Percentiles rank a stretch among this genome's conserved stretches.
Evolutionary conservation across 2,329 filamentous ascomycete species (phyloP).

Genomic region (Aspergillus quadricinctus): DNA sequence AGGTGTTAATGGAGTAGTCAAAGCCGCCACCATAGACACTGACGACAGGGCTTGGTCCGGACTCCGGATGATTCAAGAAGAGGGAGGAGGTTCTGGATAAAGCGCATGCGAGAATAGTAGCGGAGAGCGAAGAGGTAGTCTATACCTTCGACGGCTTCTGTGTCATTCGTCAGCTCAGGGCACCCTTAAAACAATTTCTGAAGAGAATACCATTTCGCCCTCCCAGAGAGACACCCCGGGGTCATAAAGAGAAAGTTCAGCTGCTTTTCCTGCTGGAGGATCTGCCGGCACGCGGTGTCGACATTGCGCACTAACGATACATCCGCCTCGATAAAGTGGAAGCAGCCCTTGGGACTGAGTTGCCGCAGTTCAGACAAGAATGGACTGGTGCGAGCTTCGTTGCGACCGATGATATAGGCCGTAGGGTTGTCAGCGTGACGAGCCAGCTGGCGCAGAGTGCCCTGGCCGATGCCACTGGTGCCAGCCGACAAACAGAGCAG

Average conservation of each 20-base stretch:
- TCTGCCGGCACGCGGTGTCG: slow-evolving; percentile 46
- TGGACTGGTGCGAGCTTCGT: slow-evolving; percentile 28
- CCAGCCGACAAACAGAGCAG: slow-evolving; percentile 51
- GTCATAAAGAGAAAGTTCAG: slow-evolving; percentile 27
- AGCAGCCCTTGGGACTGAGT: slow-evolving; percentile 43
- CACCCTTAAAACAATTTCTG: no score
- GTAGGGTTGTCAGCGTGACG: slow-evolving; percentile 39
- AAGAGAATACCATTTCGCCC: slow-evolving; percentile 7
- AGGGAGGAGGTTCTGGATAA: slow-evolving; percentile 28
- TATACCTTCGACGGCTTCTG: slow-evolving; percentile 27
- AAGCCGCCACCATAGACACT: slow-evolving; percentile 49
- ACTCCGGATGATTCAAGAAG: slow-evolving; percentile 7
- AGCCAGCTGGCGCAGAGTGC: slow-evolving; percentile 46
- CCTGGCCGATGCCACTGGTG: slow-evolving; percentile 53
- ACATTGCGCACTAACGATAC: slow-evolving; percentile 49
- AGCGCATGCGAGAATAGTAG: slow-evolving; percentile 30
- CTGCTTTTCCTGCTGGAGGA: slow-evolving; percentile 29
- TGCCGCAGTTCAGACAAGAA: slow-evolving; percentile 41
- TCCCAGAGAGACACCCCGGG: slow-evolving; percentile 11
- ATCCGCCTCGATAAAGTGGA: slow-evolving; percentile 48
- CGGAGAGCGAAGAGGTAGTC: slow-evolving; percentile 20
- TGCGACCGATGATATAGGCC: slow-evolving; percentile 52
- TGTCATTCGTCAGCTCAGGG: background rate
- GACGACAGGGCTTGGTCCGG: slow-evolving; percentile 49
- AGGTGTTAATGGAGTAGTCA: slow-evolving; percentile 45